Base-by-base conservation (phyloP, 1,139 yeast species). In the Diutina sp. region DNA sequence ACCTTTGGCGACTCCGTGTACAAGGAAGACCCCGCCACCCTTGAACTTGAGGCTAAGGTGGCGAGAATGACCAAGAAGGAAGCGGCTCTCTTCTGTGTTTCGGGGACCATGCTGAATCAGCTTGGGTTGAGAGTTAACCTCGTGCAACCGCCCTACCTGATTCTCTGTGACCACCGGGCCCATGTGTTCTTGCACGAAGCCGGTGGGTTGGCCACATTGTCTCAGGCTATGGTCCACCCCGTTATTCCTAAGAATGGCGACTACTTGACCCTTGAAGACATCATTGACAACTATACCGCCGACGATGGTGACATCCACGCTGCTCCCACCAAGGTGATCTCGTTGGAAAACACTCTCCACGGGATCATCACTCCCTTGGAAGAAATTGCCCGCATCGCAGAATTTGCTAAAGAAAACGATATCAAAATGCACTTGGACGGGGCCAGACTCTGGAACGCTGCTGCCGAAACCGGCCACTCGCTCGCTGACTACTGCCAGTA, bases 401-500 rank as follows among this genome's bases (percentile, higher is more conserved):
- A 73, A 58, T 90, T 88, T 76, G 90, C 96, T 62, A 73, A 78
- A 59, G 80, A 75, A 57, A 77, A 85, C 64, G 79, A 79, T 58
- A 75, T 90, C 60, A 78, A 74, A 62, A 72, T 90, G 65, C 98
- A 91, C 68, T 81, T 90, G 65, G 98, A 91, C 67, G 98, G 98
- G 61, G 98, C 98, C n/a, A 79, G 98, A 63, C 74, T 91, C 59
- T 90, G 96, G 95, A 90, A 91, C 67, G 97, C 97, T 1, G 75
- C 85, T 38, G 87, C 80, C 7, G 93, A 79, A 55, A 81, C 95
- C 30, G 90, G 87, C 8, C 75, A 89, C 48, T 72, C 89, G 12
- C 71, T 90, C 58, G 70, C 70, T 54, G 90, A 89, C 66, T 90
- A 85, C 69, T 88, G 96, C 65, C 75, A 80, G 61, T 73, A 84